Base-by-base conservation (phyloP, 371 early-diverging fungal species). In the Rhizopus sp. region DNA sequence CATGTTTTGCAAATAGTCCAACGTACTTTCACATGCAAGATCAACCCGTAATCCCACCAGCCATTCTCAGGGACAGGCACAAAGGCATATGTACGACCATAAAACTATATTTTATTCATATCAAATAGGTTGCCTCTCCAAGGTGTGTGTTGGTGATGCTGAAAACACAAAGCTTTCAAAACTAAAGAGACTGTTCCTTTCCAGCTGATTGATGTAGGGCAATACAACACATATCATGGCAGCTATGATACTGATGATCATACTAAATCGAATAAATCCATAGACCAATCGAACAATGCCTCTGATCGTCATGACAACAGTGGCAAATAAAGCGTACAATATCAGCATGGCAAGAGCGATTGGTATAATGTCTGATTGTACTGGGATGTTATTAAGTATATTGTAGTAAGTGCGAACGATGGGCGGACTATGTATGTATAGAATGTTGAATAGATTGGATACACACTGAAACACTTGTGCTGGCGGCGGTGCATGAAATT, bases 251-350 rank as follows among this genome's bases (percentile, higher is more conserved):
- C 53, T 53, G 17, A 71, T 51, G 38, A 77, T 62, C 16, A 73
- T 57, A 35, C 63, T 68, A 51, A 77, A 74, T 3, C 71, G 69
- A 23, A 78, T 57, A 64, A 78, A 78, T 5, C 69, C 69, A 53
- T 59, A 69, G 3, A 71, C 39, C n/a, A 75, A 38, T 30, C 75
- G 60, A 33, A 65, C 58, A 5, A 69, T 41, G 12, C 69, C 69
- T 12, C 73, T 59, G 2, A 71, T 40, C 2, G 54, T 53, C 16
- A 60, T 52, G 3, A 69, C 38, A n/a, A 77, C 50, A 15, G 73
- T 35, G 5, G 63, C 57, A 52, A 70, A 73, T 4, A 73, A 13
- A 30, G 67, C 58, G 31, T 77, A 77, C 10, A 71, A 29, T n/a
- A 66, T 63, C 29, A 72, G 32, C 13, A 73, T 55, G n/a, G 65